Conservation (phyloP, 306 rosid genomes). For the Amphicarpaea edgeworthii region DNA sequence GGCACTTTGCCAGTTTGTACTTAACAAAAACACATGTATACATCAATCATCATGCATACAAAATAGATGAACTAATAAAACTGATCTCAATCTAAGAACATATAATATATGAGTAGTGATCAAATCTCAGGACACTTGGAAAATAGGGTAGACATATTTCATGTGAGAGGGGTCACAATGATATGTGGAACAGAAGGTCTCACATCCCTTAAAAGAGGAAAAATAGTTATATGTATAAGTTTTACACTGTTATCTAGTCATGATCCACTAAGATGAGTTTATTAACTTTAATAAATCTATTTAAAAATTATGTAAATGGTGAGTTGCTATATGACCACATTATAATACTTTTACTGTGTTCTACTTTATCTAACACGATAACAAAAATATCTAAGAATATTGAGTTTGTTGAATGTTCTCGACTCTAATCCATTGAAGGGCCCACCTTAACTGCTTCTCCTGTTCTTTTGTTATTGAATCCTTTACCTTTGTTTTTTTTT, state of each 20-base stretch:
- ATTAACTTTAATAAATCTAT: too few relatives aligned
- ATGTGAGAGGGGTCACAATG: too few relatives aligned
- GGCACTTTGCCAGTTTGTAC: background rate
- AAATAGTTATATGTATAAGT: too few relatives aligned
- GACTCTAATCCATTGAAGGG: slow-evolving; percentile 5
- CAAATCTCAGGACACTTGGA: background rate
- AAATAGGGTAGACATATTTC: background rate
- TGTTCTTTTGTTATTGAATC: background rate
- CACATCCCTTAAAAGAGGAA: background rate
- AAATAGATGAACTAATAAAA: background rate
- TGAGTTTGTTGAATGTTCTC: background rate
- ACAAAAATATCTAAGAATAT: background rate
- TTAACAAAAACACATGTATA: background rate
- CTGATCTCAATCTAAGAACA: slow-evolving; percentile 1
- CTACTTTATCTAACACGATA: background rate
- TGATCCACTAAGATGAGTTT: too few relatives aligned
- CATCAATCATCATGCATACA: background rate
- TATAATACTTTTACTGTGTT: too few relatives aligned
- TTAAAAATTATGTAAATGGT: too few relatives aligned
- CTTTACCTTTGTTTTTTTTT: slow-evolving; percentile 1
- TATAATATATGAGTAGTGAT: background rate
- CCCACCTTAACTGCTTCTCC: background rate
- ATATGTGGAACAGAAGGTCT: background rate
- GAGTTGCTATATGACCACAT: too few relatives aligned
- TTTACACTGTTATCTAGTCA: too few relatives aligned